Conservation (phyloP, 371 early-diverging fungal genomes). For the Amoeboaphelidium protococcarum region DNA sequence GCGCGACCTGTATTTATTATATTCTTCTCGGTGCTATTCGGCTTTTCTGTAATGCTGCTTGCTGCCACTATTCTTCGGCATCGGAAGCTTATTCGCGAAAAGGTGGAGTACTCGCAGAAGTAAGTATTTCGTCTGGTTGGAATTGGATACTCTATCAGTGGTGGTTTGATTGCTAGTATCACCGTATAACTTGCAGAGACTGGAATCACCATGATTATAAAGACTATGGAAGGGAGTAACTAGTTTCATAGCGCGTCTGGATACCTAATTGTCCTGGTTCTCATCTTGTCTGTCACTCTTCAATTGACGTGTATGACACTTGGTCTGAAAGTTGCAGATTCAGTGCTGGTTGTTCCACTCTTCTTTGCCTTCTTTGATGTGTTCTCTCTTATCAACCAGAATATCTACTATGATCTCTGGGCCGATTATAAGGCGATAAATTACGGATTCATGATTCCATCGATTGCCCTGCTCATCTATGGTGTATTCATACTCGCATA, state of each 20-base stretch:
- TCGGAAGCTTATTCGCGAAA: not conserved
- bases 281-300: constrained; percentile 25
- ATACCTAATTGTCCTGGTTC: constrained; percentile 26
- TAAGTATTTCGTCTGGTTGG: not conserved
- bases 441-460: constrained; percentile 15
- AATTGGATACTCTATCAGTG: not conserved
- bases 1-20: constrained; percentile 25
- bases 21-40: constrained; percentile 25
- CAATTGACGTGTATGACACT: constrained; percentile 41
- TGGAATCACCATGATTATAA: constrained; percentile 21
- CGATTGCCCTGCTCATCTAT: not conserved
- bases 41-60: constrained; percentile 5
- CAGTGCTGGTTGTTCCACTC: constrained; percentile 37
- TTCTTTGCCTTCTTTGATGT: constrained; percentile 38
- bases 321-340: constrained; percentile 27
- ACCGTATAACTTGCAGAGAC: not conserved
- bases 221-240: constrained; percentile 22
- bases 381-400: constrained; percentile 29
- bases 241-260: constrained; percentile 26
- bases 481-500: too few relatives aligned
- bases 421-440: constrained; percentile 22
- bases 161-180: not conserved
- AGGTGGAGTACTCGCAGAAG: not conserved
- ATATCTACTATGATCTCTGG: constrained; percentile 28
- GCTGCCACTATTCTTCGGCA: not conserved